A percentile compares a stretch with the other conserved stretches of the same genome.
phyloP scores from a whole-genome alignment of 345 rosid species.

The Barbarea vulgaris region DNA sequence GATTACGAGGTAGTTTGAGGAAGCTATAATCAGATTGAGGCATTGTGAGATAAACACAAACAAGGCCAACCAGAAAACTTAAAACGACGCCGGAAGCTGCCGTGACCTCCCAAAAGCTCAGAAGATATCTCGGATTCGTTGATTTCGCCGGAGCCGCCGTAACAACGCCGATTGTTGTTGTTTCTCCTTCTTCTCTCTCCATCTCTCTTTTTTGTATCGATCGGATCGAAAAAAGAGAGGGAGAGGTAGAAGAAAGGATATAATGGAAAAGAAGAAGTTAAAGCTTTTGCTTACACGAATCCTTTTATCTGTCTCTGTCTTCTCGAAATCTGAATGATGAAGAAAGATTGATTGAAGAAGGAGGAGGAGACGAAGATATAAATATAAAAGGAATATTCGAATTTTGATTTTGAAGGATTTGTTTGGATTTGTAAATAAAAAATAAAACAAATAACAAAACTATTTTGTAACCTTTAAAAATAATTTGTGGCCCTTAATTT shows the following conservation, averaged over 20 bases:
- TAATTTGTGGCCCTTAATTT: not conserved
- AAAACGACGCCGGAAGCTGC: conserved; percentile 62
- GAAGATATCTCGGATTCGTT: conserved; percentile 40
- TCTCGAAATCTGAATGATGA: conserved; percentile 27
- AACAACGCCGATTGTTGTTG: conserved; percentile 16
- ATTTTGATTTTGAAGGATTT: conserved; percentile 34
- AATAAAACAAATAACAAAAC: not conserved
- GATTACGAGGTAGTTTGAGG: conserved; percentile 88
- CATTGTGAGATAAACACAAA: conserved; percentile 82
- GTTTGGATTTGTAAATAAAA: not conserved
- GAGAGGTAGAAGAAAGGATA: conserved; percentile 7
- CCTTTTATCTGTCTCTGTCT: conserved; percentile 28
- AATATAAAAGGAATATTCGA: conserved; percentile 39
- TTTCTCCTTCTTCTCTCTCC: conserved; percentile 35
- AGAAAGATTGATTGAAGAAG: conserved; percentile 14
- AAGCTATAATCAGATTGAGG: conserved; percentile 92
- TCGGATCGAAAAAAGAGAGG: not conserved
- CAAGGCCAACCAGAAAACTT: conserved; percentile 57
- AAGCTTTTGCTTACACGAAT: conserved; percentile 31
- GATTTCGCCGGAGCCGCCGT: conserved; percentile 9
- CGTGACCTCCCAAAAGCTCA: conserved; percentile 71
- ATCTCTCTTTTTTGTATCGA: conserved; percentile 13
- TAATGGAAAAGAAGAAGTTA: not conserved
- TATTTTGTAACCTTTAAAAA: conserved; percentile 8
- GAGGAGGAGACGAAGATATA: conserved; percentile 1